A percentile compares a stretch with the other conserved stretches of the same genome.
Evolutionary conservation across 176 grass and related monocot genomes (phyloP).

Genomic region (Oryza longistaminata): DNA sequence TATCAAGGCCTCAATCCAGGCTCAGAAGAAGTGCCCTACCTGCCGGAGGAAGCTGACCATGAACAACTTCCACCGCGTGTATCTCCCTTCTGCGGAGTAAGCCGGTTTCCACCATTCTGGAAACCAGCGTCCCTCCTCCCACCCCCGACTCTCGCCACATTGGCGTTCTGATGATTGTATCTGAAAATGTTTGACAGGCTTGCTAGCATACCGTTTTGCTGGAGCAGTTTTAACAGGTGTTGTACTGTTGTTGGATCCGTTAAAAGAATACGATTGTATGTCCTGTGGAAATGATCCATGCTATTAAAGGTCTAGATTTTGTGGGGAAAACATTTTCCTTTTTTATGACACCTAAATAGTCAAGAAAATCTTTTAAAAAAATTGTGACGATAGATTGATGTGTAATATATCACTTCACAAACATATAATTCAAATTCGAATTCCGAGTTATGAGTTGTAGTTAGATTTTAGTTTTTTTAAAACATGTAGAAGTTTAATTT

Average conservation of each 20-base stretch:
- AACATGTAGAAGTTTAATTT: too few relatives aligned
- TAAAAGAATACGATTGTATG: background rate
- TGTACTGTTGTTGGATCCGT: slow-evolving; percentile 1
- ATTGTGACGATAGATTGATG: too few relatives aligned
- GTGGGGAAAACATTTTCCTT: too few relatives aligned
- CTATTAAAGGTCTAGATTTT: background rate
- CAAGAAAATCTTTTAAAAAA: too few relatives aligned
- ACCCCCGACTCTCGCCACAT: slow-evolving; percentile 27
- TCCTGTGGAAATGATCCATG: background rate
- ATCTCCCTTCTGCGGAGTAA: slow-evolving; percentile 66
- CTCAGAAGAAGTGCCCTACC: slow-evolving; percentile 82
- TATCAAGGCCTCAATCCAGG: slow-evolving; percentile 59
- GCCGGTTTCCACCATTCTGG: slow-evolving; percentile 4
- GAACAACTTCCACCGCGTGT: slow-evolving; percentile 74
- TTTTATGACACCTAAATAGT: too few relatives aligned
- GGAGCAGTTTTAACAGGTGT: slow-evolving; percentile 42
- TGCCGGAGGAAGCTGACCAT: slow-evolving; percentile 61
- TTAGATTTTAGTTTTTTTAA: too few relatives aligned
- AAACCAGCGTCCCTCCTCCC: background rate
- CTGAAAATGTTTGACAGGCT: slow-evolving; percentile 23
- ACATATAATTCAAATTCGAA: too few relatives aligned
- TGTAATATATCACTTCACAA: too few relatives aligned
- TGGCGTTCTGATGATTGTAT: slow-evolving; percentile 34
- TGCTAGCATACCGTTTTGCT: slow-evolving; percentile 24
- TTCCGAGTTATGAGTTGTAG: too few relatives aligned